These are phyloP conservation scores for Annulohypoxylon moriforme DNA, from an alignment of 495 filamentous ascomycete species.

Conservation along the genomic window DNA sequence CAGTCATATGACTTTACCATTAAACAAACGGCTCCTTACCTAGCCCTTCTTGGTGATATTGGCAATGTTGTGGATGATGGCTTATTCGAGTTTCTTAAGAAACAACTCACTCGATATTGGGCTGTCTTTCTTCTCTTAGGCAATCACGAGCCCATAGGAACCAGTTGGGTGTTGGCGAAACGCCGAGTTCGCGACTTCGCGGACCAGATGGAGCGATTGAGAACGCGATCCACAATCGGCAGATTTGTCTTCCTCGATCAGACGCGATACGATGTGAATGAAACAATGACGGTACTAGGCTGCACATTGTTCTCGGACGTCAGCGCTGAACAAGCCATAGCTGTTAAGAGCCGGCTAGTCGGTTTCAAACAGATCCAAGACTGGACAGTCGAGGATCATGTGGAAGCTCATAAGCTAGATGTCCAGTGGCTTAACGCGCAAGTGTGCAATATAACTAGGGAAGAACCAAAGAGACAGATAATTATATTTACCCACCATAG, in stretches of 20 bases:
- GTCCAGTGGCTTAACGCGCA: background rate
- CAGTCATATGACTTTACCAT: background rate
- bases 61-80: background rate
- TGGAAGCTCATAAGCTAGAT: background rate
- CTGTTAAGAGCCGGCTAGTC: background rate
- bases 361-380: background rate
- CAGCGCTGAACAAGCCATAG: background rate
- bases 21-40: background rate
- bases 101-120: background rate
- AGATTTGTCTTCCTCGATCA: constrained; percentile 1
- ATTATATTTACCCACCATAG: background rate
- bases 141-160: background rate
- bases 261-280: background rate
- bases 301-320: constrained; percentile 1
- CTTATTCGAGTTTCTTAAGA: background rate
- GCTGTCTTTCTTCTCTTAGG: background rate
- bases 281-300: background rate
- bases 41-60: background rate
- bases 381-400: background rate
- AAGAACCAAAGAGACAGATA: background rate
- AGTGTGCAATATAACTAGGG: background rate
- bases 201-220: background rate
- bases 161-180: background rate
- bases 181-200: background rate
- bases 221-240: background rate